Conservation (phyloP, 2,329 filamentous ascomycete species). For the Diaporthe sp. region DNA sequence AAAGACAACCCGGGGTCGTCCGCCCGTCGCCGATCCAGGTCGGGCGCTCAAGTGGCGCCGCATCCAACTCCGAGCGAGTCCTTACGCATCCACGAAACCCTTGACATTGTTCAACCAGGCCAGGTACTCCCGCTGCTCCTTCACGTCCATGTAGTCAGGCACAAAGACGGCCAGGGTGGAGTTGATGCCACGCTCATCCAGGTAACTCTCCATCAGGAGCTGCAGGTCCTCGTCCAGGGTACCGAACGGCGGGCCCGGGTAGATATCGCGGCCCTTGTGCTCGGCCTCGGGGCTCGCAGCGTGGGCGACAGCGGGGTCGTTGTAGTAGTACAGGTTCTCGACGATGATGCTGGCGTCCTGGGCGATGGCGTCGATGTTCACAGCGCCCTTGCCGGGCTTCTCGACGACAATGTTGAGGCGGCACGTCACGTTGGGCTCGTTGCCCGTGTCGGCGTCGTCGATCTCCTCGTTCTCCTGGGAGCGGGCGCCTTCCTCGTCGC, state of each 20-base stretch:
- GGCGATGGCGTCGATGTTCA: slow-evolving; percentile 88
- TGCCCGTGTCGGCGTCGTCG: slow-evolving; percentile 67
- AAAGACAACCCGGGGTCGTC: not conserved
- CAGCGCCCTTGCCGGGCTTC: slow-evolving; percentile 86
- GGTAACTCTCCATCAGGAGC: slow-evolving; percentile 89
- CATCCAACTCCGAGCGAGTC: not conserved
- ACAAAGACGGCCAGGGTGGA: slow-evolving; percentile 89
- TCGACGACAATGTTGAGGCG: slow-evolving; percentile 89
- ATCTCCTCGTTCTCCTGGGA: slow-evolving; percentile 68
- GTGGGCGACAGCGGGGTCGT: slow-evolving; percentile 82
- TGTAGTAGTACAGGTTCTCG: slow-evolving; percentile 92
- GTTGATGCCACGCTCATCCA: slow-evolving; percentile 94
- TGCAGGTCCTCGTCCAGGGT: slow-evolving; percentile 97
- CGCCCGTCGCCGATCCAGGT: not conserved
- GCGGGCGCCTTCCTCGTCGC: slow-evolving; percentile 67
- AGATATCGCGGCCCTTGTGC: slow-evolving; percentile 82
- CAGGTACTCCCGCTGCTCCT: slow-evolving; percentile 98
- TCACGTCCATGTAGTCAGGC: slow-evolving; percentile 95
- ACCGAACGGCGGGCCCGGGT: slow-evolving; percentile 92
- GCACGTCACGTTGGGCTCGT: slow-evolving; percentile 78
- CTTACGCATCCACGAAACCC: slow-evolving; percentile 82
- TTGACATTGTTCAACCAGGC: slow-evolving; percentile 91
- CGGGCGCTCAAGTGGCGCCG: not conserved
- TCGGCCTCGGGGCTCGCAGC: slow-evolving; percentile 81
- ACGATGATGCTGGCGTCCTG: slow-evolving; percentile 90